These are phyloP conservation scores for Rhododendron kiyosumense DNA, from an alignment of 148 eudicot species.

Conservation along the genomic window DNA sequence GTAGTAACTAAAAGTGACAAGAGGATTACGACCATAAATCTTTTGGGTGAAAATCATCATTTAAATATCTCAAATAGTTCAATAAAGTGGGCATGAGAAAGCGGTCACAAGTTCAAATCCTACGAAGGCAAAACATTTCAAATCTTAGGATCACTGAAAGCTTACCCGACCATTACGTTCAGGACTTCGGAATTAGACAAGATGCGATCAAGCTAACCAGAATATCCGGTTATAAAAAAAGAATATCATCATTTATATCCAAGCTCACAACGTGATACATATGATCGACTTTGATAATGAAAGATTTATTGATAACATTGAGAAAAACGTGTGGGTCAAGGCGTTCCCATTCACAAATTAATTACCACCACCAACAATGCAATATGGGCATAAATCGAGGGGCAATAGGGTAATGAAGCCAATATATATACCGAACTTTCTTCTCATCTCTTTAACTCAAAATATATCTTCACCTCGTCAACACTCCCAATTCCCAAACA, in stretches of 20 bases:
- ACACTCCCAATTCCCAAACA: not conserved
- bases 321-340: not conserved
- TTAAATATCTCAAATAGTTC: not conserved
- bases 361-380: not conserved
- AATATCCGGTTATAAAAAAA: not conserved
- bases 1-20: no score
- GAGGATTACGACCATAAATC: no score
- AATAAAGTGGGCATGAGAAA: no score
- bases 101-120: not conserved
- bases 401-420: not conserved
- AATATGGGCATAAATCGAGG: not conserved
- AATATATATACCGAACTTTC: not conserved
- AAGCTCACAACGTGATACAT: not conserved
- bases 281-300: not conserved
- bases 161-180: accelerated
- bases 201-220: not conserved
- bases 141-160: no score
- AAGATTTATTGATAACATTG: not conserved
- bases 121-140: not conserved
- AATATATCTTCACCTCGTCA: not conserved
- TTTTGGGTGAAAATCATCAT: not conserved
- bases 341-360: not conserved
- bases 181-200: no score
- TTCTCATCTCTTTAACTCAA: not conserved
- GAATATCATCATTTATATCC: not conserved